These are phyloP conservation scores for Comarum palustre DNA, from an alignment of 306 rosid species.

Conservation along the genomic window DNA sequence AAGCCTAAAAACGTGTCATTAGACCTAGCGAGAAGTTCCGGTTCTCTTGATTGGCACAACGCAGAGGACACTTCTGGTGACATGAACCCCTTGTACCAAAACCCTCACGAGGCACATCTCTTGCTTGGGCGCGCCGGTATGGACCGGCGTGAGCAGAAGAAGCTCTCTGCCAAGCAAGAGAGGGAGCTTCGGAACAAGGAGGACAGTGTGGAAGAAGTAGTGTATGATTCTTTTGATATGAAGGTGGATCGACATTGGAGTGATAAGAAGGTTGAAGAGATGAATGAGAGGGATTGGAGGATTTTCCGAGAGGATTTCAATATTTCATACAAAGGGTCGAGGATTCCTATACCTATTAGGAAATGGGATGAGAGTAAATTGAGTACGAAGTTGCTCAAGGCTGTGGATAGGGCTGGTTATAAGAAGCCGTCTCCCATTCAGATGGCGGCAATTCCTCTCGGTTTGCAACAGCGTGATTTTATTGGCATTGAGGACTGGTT, in stretches of 20 bases:
- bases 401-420: conserved; percentile 76
- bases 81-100: background rate
- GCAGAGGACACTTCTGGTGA: background rate
- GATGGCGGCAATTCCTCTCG: conserved; percentile 28
- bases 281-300: conserved; percentile 84
- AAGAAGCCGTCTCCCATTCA: conserved; percentile 81
- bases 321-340: conserved; percentile 78
- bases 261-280: conserved; percentile 76
- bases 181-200: background rate
- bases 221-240: background rate
- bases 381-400: conserved; percentile 55
- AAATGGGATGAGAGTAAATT: conserved; percentile 69
- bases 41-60: background rate
- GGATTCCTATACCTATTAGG: conserved; percentile 73
- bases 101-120: conserved; percentile 1
- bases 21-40: conserved; percentile 86
- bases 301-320: conserved; percentile 73
- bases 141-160: background rate
- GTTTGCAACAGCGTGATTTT: conserved; percentile 76
- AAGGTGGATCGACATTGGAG: conserved; percentile 64
- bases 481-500: conserved; percentile 67
- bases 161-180: background rate
- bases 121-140: background rate
- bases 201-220: background rate
- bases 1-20: conserved; percentile 52